Base-by-base conservation (phyloP, 306 rosid genomes). In the Fragaria vesca region DNA sequence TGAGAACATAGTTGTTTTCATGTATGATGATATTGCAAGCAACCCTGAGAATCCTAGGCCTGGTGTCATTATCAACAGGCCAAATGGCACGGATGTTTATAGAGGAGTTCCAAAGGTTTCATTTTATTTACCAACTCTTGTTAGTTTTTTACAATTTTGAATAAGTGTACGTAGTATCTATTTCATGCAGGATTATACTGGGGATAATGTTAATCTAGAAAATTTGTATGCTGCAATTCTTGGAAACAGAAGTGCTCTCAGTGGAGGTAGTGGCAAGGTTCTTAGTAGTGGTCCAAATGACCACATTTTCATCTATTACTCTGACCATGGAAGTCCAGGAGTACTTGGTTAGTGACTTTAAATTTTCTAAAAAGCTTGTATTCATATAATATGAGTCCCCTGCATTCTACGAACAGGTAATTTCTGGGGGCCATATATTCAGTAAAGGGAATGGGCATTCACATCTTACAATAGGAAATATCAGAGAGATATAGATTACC, bases 251-350 rank as follows among this genome's bases (percentile, higher is more conserved):
- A 82, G 68, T 60, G 91, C 79, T 8, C 48, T 85, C 6, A 83
- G 71, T 0, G 93, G 97, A 60, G 96, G 97, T 1, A 90, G 92
- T 68, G 92, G 92, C 46, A 93, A 93, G 54, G 91, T 93, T 38
- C 16, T 93, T 6, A 15, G 78, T 1, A 93, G 86, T 74, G 91
- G 91, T 0, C 89, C 91, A 0, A 11, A 86, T 54, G 97, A 93
- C 36, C 36, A 34, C 36, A 34, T 34, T 34, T 34, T 34, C 36
- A 34, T 34, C 36, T 34, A 34, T 34, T 34, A 34, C 36, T 34
- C 36, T 34, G 36, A 34, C 36, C 36, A 34, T 18, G 97, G 97
- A 4, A 8, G n/a, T 36, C 0, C 87, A 0, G 96, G 97, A 36
- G 0, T 69, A 0, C 20, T 93, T 0, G 60, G 96, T 92, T 36